Evolutionary conservation across 345 rosid genomes (phyloP).

Genomic region (Hibiscus syriacus): DNA sequence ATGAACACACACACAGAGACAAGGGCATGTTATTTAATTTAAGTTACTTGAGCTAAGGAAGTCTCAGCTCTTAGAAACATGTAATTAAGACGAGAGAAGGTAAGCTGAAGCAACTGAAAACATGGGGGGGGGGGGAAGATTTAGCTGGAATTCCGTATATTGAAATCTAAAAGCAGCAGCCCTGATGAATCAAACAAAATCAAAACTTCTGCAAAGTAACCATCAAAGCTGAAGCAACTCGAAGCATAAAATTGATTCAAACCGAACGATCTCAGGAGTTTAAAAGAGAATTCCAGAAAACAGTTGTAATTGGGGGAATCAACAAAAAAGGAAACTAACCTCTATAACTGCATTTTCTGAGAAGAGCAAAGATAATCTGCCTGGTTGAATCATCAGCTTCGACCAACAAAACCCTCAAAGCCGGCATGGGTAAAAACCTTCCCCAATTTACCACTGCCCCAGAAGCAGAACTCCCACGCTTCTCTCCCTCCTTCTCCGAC

Average conservation of each 20-base stretch:
- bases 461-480: not conserved
- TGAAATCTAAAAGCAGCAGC: not conserved
- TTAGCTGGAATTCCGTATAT: not conserved
- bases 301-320: not conserved
- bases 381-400: slow-evolving; percentile 96
- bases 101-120: too few relatives aligned
- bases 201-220: not conserved
- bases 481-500: slow-evolving; percentile 5
- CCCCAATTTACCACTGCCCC: slow-evolving; percentile 55
- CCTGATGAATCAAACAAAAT: not conserved
- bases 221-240: too few relatives aligned
- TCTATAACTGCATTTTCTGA: slow-evolving; percentile 76
- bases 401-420: slow-evolving; percentile 65
- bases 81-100: too few relatives aligned
- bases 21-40: not conserved
- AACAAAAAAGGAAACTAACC: slow-evolving; percentile 33
- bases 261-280: not conserved
- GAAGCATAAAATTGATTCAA: too few relatives aligned
- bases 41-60: too few relatives aligned
- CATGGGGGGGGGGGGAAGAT: too few relatives aligned
- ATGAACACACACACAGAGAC: not conserved
- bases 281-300: too few relatives aligned
- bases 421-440: slow-evolving; percentile 59
- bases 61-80: too few relatives aligned
- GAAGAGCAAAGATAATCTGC: slow-evolving; percentile 81